Base-by-base conservation (phyloP, 352 stramenopile genomes). In the Phytophthora vignae region DNA sequence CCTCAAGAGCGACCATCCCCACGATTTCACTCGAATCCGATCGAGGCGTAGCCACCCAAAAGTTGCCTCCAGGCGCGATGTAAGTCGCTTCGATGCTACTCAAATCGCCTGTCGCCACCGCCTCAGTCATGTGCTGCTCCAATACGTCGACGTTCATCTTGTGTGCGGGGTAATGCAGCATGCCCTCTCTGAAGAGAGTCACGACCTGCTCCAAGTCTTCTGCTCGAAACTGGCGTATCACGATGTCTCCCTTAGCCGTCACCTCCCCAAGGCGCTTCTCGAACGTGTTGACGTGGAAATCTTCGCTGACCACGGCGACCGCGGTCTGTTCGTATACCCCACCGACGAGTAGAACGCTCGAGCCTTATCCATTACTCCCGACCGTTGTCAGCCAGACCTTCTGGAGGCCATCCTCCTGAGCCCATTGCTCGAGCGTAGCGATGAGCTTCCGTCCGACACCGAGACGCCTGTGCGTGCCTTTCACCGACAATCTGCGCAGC, bases 401-500 rank as follows among this genome's bases (percentile, higher is more conserved):
- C 14, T 19, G 22, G 21, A 74, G 74, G 0, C 56, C 64, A 9
- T 78, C 55, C 0, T 50, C 22, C 5, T 54, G 31, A 1, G 77
- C 81, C 81, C 77, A 90, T 3, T 72, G 10, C 55, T 90, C 83
- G 1, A 90, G 66, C 40, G 65, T 12, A 4, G n/a, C 8, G 19
- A 90, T 64, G 7, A 90, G 70, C 14, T 72, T 48, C 10, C 71
- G 74, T 1, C 72, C 81, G 15, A 90, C 49, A 22, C 81, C 78
- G 19, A 69, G 74, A 12, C 80, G 77, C 9, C 74, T 76, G 17
- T 71, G 69, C 11, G 70, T 73, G 27, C 57, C n/a, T 60, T 78
- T 72, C 29, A 88, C 81, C 1, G 81, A 87, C 77, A 90, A 73
- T 54, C 83, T 77, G 1, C 83, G 74, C 53, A 80, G 36, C 38